Evolutionary conservation across 257 asterid genomes (phyloP).

Genomic region (Solanum tacnaense): DNA sequence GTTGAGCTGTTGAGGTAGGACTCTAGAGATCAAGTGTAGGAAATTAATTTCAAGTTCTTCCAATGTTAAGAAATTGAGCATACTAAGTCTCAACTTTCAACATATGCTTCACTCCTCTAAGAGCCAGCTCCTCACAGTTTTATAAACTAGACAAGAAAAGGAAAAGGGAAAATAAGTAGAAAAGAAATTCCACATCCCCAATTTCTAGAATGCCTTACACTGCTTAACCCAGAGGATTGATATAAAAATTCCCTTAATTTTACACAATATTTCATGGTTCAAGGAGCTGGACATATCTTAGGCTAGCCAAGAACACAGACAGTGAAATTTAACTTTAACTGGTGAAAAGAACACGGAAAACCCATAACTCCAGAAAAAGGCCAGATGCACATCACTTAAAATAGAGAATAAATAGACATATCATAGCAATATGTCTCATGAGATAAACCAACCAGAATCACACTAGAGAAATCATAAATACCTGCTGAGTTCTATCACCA

Average conservation of each 20-base stretch:
- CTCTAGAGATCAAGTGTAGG: not conserved
- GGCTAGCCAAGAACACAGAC: not conserved
- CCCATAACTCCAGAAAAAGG: not conserved
- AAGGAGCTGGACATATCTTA: too few species aligned
- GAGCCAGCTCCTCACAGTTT: not conserved
- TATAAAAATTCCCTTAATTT: not conserved
- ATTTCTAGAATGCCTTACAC: not conserved
- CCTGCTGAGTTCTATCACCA: conserved; percentile 18
- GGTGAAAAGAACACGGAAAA: not conserved
- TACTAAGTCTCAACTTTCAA: not conserved
- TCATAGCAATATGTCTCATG: not conserved
- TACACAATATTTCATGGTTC: not conserved
- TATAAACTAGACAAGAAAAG: not conserved
- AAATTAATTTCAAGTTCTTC: not conserved
- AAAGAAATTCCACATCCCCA: not conserved
- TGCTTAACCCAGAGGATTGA: not conserved
- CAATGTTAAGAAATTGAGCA: not conserved
- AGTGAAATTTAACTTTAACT: not conserved
- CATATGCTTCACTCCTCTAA: not conserved
- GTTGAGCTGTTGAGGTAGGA: not conserved
- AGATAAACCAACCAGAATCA: not conserved
- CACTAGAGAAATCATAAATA: not conserved
- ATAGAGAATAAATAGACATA: not conserved
- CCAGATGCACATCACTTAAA: not conserved
- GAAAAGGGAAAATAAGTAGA: not conserved